These are phyloP conservation scores for Globisporangium emineosum DNA, from an alignment of 352 stramenopile species.

Conservation along the genomic window DNA sequence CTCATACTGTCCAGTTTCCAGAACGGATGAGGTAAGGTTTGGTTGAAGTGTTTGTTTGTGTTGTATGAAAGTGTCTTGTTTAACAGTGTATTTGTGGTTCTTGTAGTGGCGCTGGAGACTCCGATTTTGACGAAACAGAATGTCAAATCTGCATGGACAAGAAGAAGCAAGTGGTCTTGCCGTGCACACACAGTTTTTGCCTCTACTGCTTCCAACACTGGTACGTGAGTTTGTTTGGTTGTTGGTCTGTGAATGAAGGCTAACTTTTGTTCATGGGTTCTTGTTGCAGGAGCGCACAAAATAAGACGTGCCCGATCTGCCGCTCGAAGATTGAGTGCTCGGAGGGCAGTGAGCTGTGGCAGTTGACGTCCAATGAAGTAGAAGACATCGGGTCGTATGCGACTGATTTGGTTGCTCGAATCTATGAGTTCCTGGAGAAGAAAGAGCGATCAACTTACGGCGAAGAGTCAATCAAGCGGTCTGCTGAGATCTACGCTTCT, in stretches of 20 bases:
- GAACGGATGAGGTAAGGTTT: conserved; percentile 28
- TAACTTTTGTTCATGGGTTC: too few relatives aligned
- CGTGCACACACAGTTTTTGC: conserved; percentile 78
- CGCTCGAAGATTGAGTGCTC: conserved; percentile 69
- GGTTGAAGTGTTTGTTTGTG: background rate
- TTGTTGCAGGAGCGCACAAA: conserved; percentile 55
- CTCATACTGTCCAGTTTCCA: conserved; percentile 56
- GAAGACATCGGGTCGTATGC: conserved; percentile 71
- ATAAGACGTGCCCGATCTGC: conserved; percentile 75
- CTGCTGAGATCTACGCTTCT: conserved; percentile 39
- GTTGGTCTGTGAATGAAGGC: background rate
- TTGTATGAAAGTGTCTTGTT: background rate
- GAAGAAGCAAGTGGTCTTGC: conserved; percentile 73
- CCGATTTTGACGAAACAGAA: conserved; percentile 71
- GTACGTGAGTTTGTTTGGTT: conserved; percentile 16
- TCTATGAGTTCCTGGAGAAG: conserved; percentile 81
- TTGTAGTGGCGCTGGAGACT: conserved; percentile 20
- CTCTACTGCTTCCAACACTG: conserved; percentile 77
- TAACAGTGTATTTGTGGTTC: conserved; percentile 9
- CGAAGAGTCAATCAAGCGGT: conserved; percentile 45
- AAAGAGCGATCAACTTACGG: conserved; percentile 40
- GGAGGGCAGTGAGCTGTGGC: conserved; percentile 73
- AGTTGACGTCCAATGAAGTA: conserved; percentile 68
- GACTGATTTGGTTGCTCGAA: conserved; percentile 69
- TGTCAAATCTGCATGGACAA: conserved; percentile 87